A percentile compares a stretch with the other conserved stretches of the same genome.
Conservation (phyloP, 2,329 filamentous ascomycete genomes). For the Thermoascus crustaceus region DNA sequence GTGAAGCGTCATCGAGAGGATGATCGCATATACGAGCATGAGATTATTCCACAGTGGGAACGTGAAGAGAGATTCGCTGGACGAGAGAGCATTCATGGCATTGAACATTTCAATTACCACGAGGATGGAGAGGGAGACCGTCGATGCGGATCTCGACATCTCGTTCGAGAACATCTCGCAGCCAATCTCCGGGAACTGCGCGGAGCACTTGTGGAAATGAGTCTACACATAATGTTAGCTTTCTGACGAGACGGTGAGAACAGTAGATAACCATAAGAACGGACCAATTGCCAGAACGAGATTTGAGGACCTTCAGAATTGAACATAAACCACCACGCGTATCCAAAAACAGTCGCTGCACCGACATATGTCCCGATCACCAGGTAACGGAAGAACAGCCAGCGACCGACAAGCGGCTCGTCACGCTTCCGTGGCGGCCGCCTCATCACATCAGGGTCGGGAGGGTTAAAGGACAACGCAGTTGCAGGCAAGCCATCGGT, state of each 20-base stretch:
- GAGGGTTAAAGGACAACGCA: slow-evolving; percentile 92
- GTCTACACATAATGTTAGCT: slow-evolving; percentile 35
- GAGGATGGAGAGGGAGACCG: slow-evolving; percentile 79
- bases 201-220: slow-evolving; percentile 87
- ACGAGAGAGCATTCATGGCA: slow-evolving; percentile 95
- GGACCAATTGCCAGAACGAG: slow-evolving; percentile 71
- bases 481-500: slow-evolving; percentile 96
- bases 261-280: slow-evolving; percentile 13
- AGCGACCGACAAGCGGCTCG: slow-evolving; percentile 84
- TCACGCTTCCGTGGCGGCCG: slow-evolving; percentile 84
- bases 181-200: slow-evolving; percentile 79
- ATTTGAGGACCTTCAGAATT: slow-evolving; percentile 86
- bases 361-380: slow-evolving; percentile 94
- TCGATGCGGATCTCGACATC: slow-evolving; percentile 82
- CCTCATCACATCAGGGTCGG: slow-evolving; percentile 98
- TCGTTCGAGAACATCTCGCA: slow-evolving; percentile 86
- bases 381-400: slow-evolving; percentile 97
- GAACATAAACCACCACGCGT: slow-evolving; percentile 99
- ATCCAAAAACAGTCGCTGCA: slow-evolving; percentile 87
- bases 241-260: slow-evolving; percentile 7
- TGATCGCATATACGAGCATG: slow-evolving; percentile 93
- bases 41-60: slow-evolving; percentile 97
- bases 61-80: slow-evolving; percentile 86
- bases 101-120: slow-evolving; percentile 99
- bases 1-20: slow-evolving; percentile 86